phyloP scores from a whole-genome alignment of 2,329 filamentous ascomycete species.

The Bisporella sp. region DNA sequence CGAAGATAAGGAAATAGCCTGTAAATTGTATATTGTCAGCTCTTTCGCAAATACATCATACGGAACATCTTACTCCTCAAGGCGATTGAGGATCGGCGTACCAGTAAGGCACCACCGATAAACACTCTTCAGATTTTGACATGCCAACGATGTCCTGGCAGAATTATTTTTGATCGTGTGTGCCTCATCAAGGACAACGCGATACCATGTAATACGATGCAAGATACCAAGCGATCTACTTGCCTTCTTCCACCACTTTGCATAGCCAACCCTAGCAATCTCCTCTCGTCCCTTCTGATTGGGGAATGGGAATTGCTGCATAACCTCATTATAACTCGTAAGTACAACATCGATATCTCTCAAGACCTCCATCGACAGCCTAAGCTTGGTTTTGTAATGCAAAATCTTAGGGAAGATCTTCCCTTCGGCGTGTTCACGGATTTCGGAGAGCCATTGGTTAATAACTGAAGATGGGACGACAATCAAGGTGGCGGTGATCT shows the following conservation, averaged over 20 bases:
- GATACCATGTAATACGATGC: conserved; percentile 36
- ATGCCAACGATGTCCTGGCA: conserved; percentile 35
- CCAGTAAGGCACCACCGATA: conserved; percentile 28
- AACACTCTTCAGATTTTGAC: conserved; percentile 27
- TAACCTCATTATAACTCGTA: conserved; percentile 22
- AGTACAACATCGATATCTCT: conserved; percentile 22
- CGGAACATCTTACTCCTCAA: conserved; percentile 21
- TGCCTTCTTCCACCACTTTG: conserved; percentile 29
- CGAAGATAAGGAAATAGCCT: conserved; percentile 26
- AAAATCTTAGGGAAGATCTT: conserved; percentile 17
- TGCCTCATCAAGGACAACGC: conserved; percentile 51
- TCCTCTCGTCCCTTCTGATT: conserved; percentile 84
- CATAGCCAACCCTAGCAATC: conserved; percentile 43
- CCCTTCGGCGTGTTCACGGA: conserved; percentile 13
- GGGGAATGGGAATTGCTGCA: conserved; percentile 75
- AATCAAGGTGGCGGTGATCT: conserved; percentile 22
- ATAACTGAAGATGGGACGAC: conserved; percentile 22
- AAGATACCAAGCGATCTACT: conserved; percentile 29
- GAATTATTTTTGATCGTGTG: conserved; percentile 46
- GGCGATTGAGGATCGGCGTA: conserved; percentile 22
- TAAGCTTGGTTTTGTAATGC: conserved; percentile 13
- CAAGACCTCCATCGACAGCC: conserved; percentile 8
- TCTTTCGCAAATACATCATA: background rate
- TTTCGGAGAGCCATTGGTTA: conserved; percentile 25
- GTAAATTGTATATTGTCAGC: conserved; percentile 1